Percentiles rank a stretch among this genome's conserved stretches.
Conservation (phyloP, 2,329 filamentous ascomycete species). For the Fusarium sp. region DNA sequence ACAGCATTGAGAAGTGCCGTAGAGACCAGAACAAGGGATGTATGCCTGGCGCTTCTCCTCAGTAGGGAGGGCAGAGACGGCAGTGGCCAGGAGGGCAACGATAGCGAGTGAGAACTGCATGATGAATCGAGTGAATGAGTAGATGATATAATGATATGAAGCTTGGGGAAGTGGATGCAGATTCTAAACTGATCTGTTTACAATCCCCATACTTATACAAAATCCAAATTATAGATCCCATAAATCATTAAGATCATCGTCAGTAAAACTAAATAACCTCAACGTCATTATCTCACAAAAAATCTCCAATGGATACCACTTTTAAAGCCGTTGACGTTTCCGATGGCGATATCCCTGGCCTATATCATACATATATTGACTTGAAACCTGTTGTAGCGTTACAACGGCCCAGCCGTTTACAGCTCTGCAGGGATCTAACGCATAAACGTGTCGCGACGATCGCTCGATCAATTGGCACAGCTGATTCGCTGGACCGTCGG, state of each 20-base stretch:
- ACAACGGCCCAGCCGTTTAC: constrained; percentile 1
- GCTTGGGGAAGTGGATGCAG: background rate
- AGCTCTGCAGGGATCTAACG: constrained; percentile 27
- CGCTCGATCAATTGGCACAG: background rate
- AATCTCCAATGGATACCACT: background rate
- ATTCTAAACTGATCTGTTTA: background rate
- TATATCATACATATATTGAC: constrained; percentile 9
- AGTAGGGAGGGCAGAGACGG: constrained; percentile 40
- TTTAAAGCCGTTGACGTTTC: constrained; percentile 24
- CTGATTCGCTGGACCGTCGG: constrained; percentile 18
- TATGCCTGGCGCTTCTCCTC: constrained; percentile 49
- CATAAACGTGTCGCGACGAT: constrained; percentile 22
- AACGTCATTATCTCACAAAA: constrained; percentile 24
- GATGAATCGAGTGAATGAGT: background rate
- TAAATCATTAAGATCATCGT: background rate
- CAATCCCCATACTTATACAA: constrained; percentile 23
- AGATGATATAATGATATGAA: constrained; percentile 5
- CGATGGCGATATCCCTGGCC: constrained; percentile 18
- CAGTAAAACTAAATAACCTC: background rate
- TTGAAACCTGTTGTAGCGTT: constrained; percentile 32
- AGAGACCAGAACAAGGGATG: constrained; percentile 53
- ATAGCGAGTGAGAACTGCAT: constrained; percentile 47
- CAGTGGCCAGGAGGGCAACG: constrained; percentile 38
- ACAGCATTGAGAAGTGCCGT: constrained; percentile 63
- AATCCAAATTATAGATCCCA: background rate